Base-by-base conservation (phyloP, 2,329 filamentous ascomycete species). In the Epichloe glyceriae region DNA sequence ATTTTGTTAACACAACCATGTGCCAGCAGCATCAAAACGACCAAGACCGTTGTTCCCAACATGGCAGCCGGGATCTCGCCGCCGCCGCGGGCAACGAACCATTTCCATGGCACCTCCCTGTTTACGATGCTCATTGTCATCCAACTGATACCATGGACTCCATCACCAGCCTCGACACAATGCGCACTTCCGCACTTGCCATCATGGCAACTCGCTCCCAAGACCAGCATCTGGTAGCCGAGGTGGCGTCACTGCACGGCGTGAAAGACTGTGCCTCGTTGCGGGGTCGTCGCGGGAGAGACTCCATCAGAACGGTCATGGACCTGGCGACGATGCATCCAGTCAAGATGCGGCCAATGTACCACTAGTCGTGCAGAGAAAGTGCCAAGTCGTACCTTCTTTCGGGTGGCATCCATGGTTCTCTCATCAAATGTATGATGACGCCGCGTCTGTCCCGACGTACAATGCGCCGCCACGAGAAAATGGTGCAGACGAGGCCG, bases 381-480 rank as follows among this genome's bases (percentile, higher is more conserved):
- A 49, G 37, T 57, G 54, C 52, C 54, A 50, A 20, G 58, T 73
- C 48, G 59, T 91, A 3, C 85, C 87, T 0, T 80, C 82, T n/a
- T 91, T 90, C 66, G 87, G 87, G 19, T 90, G 86, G 85, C 87
- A 93, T 62, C 87, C 87, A 1, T 93, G 87, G 87, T 91, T 90
- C 65, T 85, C 86, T 1, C 74, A 91, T 63, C 82, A 87, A 56
- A 74, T 93, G 59, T 88, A 82, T 61, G 76, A 83, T 59, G 80
- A 87, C 63, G 64, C 62, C 19, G 62, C 61, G 38, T 33, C 62
- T 33, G 58, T 60, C 45, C 61, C 64, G 34, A 72, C 69, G 0
- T 74, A 69, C 52, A 62, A 65, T 4, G 10, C 43, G 12, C 22
- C 49, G 5, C 19, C 47, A 11, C 33, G n/a, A 11, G 43, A 12